phyloP scores from a whole-genome alignment of 2,329 filamentous ascomycete species.

The Hymenoscyphus infarciens region DNA sequence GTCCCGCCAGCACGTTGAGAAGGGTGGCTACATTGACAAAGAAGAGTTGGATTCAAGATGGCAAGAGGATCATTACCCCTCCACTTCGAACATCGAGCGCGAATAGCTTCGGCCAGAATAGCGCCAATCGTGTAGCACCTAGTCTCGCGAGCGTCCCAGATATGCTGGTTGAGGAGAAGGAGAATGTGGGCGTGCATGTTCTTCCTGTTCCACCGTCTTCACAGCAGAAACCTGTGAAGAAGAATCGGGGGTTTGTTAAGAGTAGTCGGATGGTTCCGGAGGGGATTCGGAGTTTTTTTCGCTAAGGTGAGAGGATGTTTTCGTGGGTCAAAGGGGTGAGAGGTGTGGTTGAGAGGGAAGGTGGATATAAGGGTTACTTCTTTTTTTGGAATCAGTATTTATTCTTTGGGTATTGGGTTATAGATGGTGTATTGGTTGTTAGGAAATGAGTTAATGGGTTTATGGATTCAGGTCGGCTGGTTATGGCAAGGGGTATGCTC shows the following conservation, averaged over 20 bases:
- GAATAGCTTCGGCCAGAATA: constrained; percentile 26
- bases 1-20: constrained; percentile 22
- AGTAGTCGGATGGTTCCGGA: constrained; percentile 27
- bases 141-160: constrained; percentile 19
- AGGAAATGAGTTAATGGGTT: neutral
- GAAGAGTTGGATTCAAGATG: constrained; percentile 30
- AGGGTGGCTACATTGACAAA: constrained; percentile 30
- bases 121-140: constrained; percentile 5
- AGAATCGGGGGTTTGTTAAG: constrained; percentile 22
- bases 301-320: constrained; percentile 18
- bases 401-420: neutral
- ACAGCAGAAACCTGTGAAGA: constrained; percentile 22
- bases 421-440: neutral
- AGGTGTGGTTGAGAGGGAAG: too few species aligned
- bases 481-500: too few species aligned
- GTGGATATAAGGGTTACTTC: too few species aligned
- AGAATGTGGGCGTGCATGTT: constrained; percentile 21
- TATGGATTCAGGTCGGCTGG: too few species aligned
- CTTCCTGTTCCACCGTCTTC: neutral
- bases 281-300: constrained; percentile 32
- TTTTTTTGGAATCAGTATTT: neutral
- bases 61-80: constrained; percentile 27
- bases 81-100: constrained; percentile 30
- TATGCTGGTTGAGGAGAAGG: constrained; percentile 24
- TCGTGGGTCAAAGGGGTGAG: neutral